phyloP scores from a whole-genome alignment of 2,329 filamentous ascomycete genomes.

The Huntiella abstrusa region DNA sequence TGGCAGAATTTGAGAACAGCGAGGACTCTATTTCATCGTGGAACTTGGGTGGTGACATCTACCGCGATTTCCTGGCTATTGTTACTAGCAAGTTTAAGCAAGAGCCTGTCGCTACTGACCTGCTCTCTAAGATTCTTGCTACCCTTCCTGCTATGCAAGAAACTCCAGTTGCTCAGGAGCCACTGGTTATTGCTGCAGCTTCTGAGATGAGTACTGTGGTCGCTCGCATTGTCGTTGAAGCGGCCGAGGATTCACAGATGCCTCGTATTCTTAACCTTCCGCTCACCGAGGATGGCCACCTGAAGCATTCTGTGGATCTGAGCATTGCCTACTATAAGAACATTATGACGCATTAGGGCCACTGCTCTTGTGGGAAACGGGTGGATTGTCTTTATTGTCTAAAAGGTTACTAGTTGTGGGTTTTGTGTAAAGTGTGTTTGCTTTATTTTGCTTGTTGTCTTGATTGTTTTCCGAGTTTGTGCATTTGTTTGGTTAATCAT shows the following conservation, averaged over 20 bases:
- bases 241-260: conserved; percentile 23
- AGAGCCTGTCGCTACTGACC: conserved; percentile 22
- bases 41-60: conserved; percentile 64
- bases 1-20: conserved; percentile 51
- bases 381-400: conserved; percentile 1
- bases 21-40: conserved; percentile 49
- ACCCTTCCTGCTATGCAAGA: conserved; percentile 37
- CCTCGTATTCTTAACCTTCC: conserved; percentile 36
- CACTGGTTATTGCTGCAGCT: conserved; percentile 49
- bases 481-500: conserved; percentile 2
- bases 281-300: conserved; percentile 52
- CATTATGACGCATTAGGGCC: conserved; percentile 30
- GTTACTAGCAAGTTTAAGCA: conserved; percentile 24
- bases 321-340: conserved; percentile 50
- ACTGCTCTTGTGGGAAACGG: not conserved
- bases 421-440: not conserved
- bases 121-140: conserved; percentile 37
- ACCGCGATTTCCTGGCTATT: conserved; percentile 40
- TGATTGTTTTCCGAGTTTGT: conserved; percentile 2
- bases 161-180: conserved; percentile 19
- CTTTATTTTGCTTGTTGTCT: not conserved
- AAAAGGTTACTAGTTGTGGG: not conserved
- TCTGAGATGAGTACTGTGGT: conserved; percentile 65
- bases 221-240: conserved; percentile 42
- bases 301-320: conserved; percentile 51